Base-by-base conservation (phyloP, 139 green algal species). In the Dunaliella sp. region DNA sequence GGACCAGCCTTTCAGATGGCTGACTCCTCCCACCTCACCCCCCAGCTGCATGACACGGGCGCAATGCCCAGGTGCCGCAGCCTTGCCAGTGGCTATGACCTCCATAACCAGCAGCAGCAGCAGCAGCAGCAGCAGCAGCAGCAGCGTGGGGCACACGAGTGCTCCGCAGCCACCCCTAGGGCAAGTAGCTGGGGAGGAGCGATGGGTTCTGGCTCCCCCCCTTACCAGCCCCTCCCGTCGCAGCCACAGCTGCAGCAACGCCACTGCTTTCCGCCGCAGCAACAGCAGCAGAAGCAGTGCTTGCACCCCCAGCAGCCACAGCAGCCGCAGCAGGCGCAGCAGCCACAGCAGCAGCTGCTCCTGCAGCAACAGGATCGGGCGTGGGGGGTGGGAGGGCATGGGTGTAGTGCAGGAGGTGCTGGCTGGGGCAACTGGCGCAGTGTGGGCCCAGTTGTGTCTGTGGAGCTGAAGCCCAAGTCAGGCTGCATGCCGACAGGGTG, bases 401-500 rank as follows among this genome's bases (percentile, higher is more conserved):
- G 59, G n/a, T 31, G 82, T 16, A 16, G 38, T 31, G 7, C 3
- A 16, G 48, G 12, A 22, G 31, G n/a, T 1, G 82, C 25, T 2
- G 74, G 12, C 21, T 85, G 82, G 25, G 57, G 82, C 57, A 7
- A 48, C 37, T 85, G n/a, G 30, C 34, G 57, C 25, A 74, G 33
- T n/a, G 80, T 86, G 28, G 90, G 90, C 0, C 87, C 86, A 0
- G 74, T 79, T 24, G n/a, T 95, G 28, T 94, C 90, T 73, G 33
- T 96, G 1, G 94, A 97, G 86, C 58, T 97, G 1, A 96, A 97
- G 86, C 94, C 94, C 48, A 96, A 96, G 81, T 95, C 88, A 37
- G 94, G 94, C 22, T 89, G 89, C 59, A 58, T 94, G 81, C 85
- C 86, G 1, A 48, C 31, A 1, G 78, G 73, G 26, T 22, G 3